A percentile compares a stretch with the other conserved stretches of the same genome.
Evolutionary conservation across 352 stramenopile genomes (phyloP).

Genomic region (Pythium myriotylum): DNA sequence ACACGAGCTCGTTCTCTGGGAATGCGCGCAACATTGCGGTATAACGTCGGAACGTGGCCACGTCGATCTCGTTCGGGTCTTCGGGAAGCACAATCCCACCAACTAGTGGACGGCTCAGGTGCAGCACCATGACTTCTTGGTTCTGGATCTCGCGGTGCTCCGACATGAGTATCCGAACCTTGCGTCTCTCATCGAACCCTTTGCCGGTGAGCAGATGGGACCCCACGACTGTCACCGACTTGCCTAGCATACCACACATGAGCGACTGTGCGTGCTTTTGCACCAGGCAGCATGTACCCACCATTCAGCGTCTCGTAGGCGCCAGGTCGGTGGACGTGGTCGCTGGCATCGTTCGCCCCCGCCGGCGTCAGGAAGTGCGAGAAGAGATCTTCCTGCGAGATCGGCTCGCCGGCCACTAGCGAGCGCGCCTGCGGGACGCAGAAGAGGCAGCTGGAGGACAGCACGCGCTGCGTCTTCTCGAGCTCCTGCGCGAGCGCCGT

Average conservation of each 20-base stretch:
- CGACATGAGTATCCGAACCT: slow-evolving; percentile 75
- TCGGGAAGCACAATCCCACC: slow-evolving; percentile 67
- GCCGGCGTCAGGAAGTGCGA: slow-evolving; percentile 58
- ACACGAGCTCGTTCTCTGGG: slow-evolving; percentile 75
- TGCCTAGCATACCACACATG: slow-evolving; percentile 37
- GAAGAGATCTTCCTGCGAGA: slow-evolving; percentile 50
- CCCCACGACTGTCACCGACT: slow-evolving; percentile 53
- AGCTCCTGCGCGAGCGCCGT: slow-evolving; percentile 43
- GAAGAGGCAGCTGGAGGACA: slow-evolving; percentile 55
- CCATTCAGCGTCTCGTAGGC: slow-evolving; percentile 74
- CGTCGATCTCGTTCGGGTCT: slow-evolving; percentile 74
- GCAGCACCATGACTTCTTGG: slow-evolving; percentile 65
- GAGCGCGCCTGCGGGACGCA: slow-evolving; percentile 70
- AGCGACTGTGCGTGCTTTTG: not conserved
- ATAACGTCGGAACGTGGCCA: slow-evolving; percentile 70
- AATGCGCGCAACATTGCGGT: slow-evolving; percentile 78
- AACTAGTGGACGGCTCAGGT: slow-evolving; percentile 69
- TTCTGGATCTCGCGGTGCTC: slow-evolving; percentile 53
- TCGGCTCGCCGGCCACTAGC: slow-evolving; percentile 41
- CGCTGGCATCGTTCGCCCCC: not conserved
- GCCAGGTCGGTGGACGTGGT: slow-evolving; percentile 33
- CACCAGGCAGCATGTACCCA: not conserved
- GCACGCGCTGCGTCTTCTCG: slow-evolving; percentile 52
- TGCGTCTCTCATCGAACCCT: slow-evolving; percentile 54
- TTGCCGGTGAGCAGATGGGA: slow-evolving; percentile 54